These are phyloP conservation scores for Suillus ampliporus DNA, from an alignment of 768 basidiomycete genomes.

Conservation along the genomic window DNA sequence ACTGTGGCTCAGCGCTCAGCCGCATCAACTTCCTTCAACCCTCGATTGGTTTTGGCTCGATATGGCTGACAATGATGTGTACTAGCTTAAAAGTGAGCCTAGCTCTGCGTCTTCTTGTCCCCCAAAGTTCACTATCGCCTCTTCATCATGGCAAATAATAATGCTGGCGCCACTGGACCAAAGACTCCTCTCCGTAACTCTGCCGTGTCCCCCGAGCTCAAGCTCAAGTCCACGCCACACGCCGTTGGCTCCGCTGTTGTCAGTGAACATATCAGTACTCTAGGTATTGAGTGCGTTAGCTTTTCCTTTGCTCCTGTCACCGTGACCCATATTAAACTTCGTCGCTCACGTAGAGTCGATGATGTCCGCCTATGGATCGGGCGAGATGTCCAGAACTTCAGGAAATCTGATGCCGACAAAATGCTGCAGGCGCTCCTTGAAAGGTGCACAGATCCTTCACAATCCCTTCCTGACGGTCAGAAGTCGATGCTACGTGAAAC, in stretches of 20 bases:
- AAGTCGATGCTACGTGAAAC: not conserved
- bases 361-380: constrained; percentile 4
- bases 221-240: constrained; percentile 1
- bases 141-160: not conserved
- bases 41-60: not conserved
- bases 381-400: constrained; percentile 1
- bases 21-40: not conserved
- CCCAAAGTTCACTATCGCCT: not conserved
- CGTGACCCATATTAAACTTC: not conserved
- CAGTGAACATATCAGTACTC: constrained; percentile 1
- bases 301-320: not conserved
- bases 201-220: not conserved
- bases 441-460: constrained; percentile 1
- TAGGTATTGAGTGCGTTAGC: not conserved
- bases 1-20: not conserved
- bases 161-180: not conserved
- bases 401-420: not conserved
- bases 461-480: not conserved
- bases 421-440: constrained; percentile 6
- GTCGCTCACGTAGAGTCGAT: not conserved
- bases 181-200: not conserved
- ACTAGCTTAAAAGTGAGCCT: not conserved
- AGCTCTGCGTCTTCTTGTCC: not conserved
- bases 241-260: not conserved
- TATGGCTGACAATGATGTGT: not conserved